Percentiles rank a stretch among this genome's conserved stretches.
phyloP scores from a whole-genome alignment of 495 filamentous ascomycete genomes.

The Xylaria longipes region DNA sequence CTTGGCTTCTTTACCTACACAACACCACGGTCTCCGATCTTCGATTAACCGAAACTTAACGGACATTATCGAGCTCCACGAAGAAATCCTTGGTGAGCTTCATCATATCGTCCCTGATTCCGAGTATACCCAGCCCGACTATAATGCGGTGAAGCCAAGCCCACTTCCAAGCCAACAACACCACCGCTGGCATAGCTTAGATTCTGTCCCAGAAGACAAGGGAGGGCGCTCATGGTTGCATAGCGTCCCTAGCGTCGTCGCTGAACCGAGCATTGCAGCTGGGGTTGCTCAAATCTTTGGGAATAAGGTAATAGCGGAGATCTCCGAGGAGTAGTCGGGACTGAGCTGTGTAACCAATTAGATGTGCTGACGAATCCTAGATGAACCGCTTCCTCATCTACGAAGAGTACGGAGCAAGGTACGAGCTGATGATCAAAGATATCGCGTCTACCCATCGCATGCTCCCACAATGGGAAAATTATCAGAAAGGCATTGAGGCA shows the following conservation, averaged over 20 bases:
- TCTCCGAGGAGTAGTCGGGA: slow-evolving; percentile 6
- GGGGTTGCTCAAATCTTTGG: slow-evolving; percentile 80
- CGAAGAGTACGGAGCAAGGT: slow-evolving; percentile 86
- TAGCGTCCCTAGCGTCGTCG: slow-evolving; percentile 59
- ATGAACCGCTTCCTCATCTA: slow-evolving; percentile 83
- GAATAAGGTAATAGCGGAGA: slow-evolving; percentile 63
- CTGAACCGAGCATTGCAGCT: slow-evolving; percentile 73
- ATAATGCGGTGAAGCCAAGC: slow-evolving; percentile 32
- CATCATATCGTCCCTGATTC: slow-evolving; percentile 66
- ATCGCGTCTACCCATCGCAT: slow-evolving; percentile 70
- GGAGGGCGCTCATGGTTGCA: slow-evolving; percentile 51
- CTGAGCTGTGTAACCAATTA: slow-evolving; percentile 30
- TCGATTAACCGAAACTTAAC: slow-evolving; percentile 71
- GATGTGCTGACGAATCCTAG: slow-evolving; percentile 39
- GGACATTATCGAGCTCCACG: slow-evolving; percentile 74
- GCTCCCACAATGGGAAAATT: slow-evolving; percentile 77
- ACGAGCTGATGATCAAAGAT: slow-evolving; percentile 81
- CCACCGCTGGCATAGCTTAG: slow-evolving; percentile 65
- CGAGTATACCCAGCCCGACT: slow-evolving; percentile 61
- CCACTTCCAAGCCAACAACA: slow-evolving; percentile 45
- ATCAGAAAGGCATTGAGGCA: slow-evolving; percentile 88
- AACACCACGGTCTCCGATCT: slow-evolving; percentile 60
- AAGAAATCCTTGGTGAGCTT: slow-evolving; percentile 71
- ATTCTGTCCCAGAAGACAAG: slow-evolving; percentile 61
- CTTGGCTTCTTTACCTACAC: slow-evolving; percentile 63